phyloP scores from a whole-genome alignment of 192 early-diverging fungal genomes.

The Dissophora globulifera region DNA sequence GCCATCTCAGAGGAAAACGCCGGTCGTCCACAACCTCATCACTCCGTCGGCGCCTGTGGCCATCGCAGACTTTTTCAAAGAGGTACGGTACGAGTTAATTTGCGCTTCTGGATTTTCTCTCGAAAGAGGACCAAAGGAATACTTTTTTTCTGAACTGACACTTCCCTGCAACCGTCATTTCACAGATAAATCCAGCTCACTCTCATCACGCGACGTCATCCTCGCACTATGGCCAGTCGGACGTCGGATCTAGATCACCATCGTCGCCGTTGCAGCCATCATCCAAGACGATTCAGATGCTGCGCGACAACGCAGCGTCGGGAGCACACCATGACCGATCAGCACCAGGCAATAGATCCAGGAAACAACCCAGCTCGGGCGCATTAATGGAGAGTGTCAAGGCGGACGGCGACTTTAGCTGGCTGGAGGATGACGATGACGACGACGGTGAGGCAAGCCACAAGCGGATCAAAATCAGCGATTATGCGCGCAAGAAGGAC shows the following conservation, averaged over 20 bases:
- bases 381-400: conserved; percentile 3
- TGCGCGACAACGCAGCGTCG: conserved; percentile 21
- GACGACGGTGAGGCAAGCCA: conserved; percentile 8
- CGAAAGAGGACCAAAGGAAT: too few species aligned
- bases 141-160: neutral
- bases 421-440: conserved; percentile 38
- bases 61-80: conserved; percentile 44
- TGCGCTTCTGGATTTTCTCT: too few species aligned
- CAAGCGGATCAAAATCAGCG: neutral
- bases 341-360: neutral
- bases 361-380: neutral
- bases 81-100: too few species aligned
- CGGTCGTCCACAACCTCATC: neutral
- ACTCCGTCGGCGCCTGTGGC: conserved; percentile 24
- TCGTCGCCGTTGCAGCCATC: conserved; percentile 28
- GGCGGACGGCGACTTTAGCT: conserved; percentile 14
- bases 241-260: conserved; percentile 22
- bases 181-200: conserved; percentile 17
- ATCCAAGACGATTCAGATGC: conserved; percentile 29
- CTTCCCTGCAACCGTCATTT: too few species aligned
- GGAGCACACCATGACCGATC: neutral
- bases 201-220: neutral
- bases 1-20: neutral
- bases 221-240: conserved; percentile 10
- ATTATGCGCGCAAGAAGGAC: neutral